Conservation (phyloP, 352 stramenopile species). For the Pythium guiyangense region DNA sequence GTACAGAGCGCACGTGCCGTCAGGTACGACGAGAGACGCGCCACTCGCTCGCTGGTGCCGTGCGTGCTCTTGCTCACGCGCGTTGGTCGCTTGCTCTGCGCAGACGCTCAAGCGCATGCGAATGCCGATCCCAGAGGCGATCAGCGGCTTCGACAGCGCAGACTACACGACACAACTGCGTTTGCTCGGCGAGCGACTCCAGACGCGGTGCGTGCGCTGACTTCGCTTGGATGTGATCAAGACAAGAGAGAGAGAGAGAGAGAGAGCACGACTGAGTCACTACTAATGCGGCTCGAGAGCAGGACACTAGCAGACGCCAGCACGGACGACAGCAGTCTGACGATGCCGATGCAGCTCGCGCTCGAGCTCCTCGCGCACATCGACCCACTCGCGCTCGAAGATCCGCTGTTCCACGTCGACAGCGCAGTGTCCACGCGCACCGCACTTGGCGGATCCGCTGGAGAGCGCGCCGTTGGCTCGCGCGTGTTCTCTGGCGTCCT, state of each 20-base stretch:
- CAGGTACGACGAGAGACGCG: background rate
- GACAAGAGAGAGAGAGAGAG: too few species aligned
- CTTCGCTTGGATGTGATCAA: too few species aligned
- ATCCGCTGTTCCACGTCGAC: background rate
- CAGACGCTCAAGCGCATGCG: constrained; percentile 11
- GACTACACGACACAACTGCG: too few species aligned
- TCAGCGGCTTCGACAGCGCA: constrained; percentile 6
- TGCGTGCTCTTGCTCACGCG: background rate
- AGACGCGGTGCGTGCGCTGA: constrained; percentile 4
- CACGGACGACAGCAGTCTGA: background rate
- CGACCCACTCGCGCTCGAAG: background rate
- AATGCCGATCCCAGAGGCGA: constrained; percentile 6
- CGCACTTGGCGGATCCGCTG: background rate
- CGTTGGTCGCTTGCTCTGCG: too few species aligned
- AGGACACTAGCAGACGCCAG: background rate
- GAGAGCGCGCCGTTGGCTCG: background rate
- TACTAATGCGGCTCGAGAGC: background rate
- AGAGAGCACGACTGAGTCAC: background rate
- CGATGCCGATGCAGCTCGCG: constrained; percentile 11
- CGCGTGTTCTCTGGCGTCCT: too few species aligned
- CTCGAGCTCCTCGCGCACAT: constrained; percentile 5
- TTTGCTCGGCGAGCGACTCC: constrained; percentile 6
- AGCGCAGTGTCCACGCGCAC: background rate
- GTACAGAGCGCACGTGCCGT: background rate
- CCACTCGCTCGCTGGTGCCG: background rate